These are phyloP conservation scores for Begonia masoniana DNA, from an alignment of 306 rosid genomes.

Conservation along the genomic window DNA sequence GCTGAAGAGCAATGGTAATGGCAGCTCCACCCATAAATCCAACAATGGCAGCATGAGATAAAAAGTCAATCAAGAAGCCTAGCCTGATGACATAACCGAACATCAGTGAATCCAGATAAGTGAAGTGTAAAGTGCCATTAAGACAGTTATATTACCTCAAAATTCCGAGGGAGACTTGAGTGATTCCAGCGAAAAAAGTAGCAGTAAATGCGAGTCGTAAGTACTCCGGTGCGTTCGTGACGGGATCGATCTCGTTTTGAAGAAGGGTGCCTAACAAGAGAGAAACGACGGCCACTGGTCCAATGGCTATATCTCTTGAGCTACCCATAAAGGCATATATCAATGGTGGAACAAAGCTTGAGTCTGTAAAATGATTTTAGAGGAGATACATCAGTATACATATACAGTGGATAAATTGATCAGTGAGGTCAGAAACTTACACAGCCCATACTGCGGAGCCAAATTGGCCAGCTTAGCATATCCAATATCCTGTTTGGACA, in stretches of 20 bases:
- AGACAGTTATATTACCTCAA: conserved; percentile 13
- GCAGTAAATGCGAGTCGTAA: conserved; percentile 22
- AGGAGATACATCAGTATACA: too few species aligned
- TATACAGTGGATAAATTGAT: too few species aligned
- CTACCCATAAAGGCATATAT: conserved; percentile 29
- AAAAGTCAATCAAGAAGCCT: conserved; percentile 90
- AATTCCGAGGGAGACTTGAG: conserved; percentile 18
- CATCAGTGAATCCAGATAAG: background rate
- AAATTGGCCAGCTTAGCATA: conserved; percentile 27
- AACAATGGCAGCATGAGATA: conserved; percentile 94
- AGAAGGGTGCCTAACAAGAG: conserved; percentile 24
- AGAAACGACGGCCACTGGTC: conserved; percentile 28
- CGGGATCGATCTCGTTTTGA: conserved; percentile 12
- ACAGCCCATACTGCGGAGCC: conserved; percentile 16
- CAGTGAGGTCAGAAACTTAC: conserved; percentile 5
- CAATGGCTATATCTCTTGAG: conserved; percentile 30
- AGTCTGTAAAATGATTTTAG: conserved; percentile 11
- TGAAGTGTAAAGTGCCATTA: background rate
- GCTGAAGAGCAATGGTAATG: conserved; percentile 91
- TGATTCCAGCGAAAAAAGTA: conserved; percentile 24
- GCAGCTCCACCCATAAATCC: conserved; percentile 99
- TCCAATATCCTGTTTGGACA: conserved; percentile 19
- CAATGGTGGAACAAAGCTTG: conserved; percentile 30
- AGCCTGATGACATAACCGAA: conserved; percentile 30
- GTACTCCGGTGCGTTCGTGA: conserved; percentile 3